Conservation (phyloP, 495 filamentous ascomycete genomes). For the Tuber microsphaerosporum region DNA sequence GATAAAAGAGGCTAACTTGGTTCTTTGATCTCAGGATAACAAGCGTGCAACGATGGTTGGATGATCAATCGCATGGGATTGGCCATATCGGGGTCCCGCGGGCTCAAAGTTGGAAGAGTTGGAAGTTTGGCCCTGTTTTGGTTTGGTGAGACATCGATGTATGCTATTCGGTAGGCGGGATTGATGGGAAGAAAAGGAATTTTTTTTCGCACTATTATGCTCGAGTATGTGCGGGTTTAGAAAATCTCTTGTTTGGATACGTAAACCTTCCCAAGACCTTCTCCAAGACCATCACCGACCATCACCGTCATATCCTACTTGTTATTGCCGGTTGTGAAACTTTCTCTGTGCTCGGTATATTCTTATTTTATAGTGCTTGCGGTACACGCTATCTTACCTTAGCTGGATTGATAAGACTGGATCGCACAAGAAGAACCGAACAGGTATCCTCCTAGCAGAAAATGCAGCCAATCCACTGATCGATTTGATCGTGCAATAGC, state of each 20-base stretch:
- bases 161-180: not conserved
- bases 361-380: not conserved
- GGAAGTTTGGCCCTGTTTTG: not conserved
- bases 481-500: not conserved
- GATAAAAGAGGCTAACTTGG: not conserved
- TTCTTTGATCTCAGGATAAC: not conserved
- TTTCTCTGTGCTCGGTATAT: not conserved
- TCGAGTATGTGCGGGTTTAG: not conserved
- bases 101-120: not conserved
- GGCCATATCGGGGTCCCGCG: not conserved
- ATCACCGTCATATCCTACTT: not conserved
- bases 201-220: not conserved
- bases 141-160: not conserved
- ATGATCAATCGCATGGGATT: not conserved
- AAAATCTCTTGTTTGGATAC: not conserved
- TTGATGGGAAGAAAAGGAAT: not conserved
- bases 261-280: not conserved
- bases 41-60: not conserved
- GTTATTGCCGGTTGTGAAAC: not conserved
- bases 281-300: not conserved
- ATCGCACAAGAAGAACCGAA: not conserved
- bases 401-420: not conserved
- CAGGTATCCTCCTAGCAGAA: not conserved
- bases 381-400: not conserved
- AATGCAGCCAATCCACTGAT: not conserved